Evolutionary conservation across 345 rosid species (phyloP), one percentile per base, ranked within the genome.

Genomic region (Heritiera littoralis): DNA sequence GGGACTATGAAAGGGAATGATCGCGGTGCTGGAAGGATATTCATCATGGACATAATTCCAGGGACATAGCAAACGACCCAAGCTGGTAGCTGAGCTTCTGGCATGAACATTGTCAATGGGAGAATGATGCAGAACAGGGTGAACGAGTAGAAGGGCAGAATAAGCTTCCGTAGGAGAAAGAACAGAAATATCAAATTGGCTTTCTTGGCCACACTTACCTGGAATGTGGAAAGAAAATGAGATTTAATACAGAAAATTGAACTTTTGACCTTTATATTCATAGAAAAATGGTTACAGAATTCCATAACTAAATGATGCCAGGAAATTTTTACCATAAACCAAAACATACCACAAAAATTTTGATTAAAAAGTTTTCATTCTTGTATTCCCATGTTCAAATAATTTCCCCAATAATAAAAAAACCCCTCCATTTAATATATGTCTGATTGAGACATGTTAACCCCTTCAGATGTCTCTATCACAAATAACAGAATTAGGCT

Each of bases 61-160:
- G 98, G 97, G 65, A 95, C 85, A 70, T 94, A 94, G 75, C 98
- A 93, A 74, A 94, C 94, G 55, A 94, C 98, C 98, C 98, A 94
- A 78, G 93, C 91, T 4, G 98, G 95, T 77, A 94, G 84, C 80
- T 92, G 85, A 79, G 98, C 97, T 85, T 93, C 98, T 5, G 97
- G 97, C 15, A 94, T 77, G 87, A 92, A 94, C 96, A 94, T 94
- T 66, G 97, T 89, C 54, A 94, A 80, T 7, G 97, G 98, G 52
- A 94, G 93, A 63, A 94, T 94, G 85, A 94, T 87, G 88, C 98
- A 94, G 91, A 92, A 94, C 81, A 94, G 93, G 55, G 97, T 94
- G 89, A 94, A 94, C 4, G 98, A 94, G 84, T 94, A 94, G 83
- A 93, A 94, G 35, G 97, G 98, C 48, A 94, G 87, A 86, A 94